Evolutionary conservation across 2,329 filamentous ascomycete genomes (phyloP).

Genomic region (Xylaria polymorpha): DNA sequence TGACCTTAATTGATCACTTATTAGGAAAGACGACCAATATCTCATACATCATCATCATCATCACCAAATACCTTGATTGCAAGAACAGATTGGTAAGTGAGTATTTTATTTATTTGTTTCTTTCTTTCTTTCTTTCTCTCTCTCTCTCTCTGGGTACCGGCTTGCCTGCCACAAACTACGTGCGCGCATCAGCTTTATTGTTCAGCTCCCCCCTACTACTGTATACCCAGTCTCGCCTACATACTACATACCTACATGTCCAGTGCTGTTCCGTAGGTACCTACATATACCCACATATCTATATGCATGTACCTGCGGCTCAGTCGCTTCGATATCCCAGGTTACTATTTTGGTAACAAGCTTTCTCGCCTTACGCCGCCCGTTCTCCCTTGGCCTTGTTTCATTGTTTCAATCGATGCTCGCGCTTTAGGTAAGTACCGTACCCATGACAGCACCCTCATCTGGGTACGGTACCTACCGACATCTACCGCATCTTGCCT

Average conservation of each 20-base stretch:
- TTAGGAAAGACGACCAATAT: constrained; percentile 19
- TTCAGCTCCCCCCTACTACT: not conserved
- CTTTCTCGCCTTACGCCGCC: constrained; percentile 34
- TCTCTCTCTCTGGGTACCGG: not conserved
- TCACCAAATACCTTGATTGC: not conserved
- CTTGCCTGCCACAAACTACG: not conserved
- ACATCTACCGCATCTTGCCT: constrained; percentile 7
- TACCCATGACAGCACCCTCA: not conserved
- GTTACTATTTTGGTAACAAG: constrained; percentile 41
- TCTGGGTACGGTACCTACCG: constrained; percentile 17
- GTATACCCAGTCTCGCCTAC: not conserved
- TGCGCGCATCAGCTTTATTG: not conserved
- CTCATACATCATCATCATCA: not conserved
- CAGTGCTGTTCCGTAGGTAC: constrained; percentile 8
- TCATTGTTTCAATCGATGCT: constrained; percentile 33
- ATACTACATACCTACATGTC: not conserved
- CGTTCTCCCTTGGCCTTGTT: constrained; percentile 30
- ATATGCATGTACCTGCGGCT: constrained; percentile 39
- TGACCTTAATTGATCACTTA: constrained; percentile 25
- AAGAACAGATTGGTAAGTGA: constrained; percentile 1
- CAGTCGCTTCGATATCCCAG: constrained; percentile 37
- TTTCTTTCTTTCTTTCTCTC: not conserved
- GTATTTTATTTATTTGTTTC: not conserved
- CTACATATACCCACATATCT: constrained; percentile 23
- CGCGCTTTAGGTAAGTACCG: constrained; percentile 16